Base-by-base conservation (phyloP, 1,284 basidiomycete species). In the Ceratobasidium sp. region DNA sequence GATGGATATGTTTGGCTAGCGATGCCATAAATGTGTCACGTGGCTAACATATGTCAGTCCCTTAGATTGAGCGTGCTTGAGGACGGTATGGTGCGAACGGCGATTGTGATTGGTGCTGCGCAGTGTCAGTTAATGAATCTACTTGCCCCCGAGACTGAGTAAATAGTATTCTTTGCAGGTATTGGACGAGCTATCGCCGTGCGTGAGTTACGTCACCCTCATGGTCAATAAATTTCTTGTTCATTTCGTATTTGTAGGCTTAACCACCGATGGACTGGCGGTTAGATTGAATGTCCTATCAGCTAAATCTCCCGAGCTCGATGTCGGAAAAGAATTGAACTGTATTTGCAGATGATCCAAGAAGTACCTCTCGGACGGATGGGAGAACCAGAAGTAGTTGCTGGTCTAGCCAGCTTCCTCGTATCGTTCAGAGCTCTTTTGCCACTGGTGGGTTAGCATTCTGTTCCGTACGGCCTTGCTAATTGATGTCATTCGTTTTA, bases 101-200 rank as follows among this genome's bases (percentile, higher is more conserved):
- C 83, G 14, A 81, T 84, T 77, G 78, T 84, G 47, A 84, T 83
- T 1, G 83, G 83, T 32, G 81, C 80, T 5, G 81, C 80, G 6
- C 82, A 82, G 76, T 84, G 84, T 46, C 46, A 16, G 43, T 23
- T n/a, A 5, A 18, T 18, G 38, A 52, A n/a, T 38, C 18, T 35
- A 28, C 30, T 21, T 28, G n/a, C 3, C n/a, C n/a, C n/a, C n/a
- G n/a, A n/a, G n/a, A n/a, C n/a, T n/a, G n/a, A n/a, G n/a, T n/a
- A n/a, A 21, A 35, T 8, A 44, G 44, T 28, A 16, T 47, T 63
- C 14, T 38, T 35, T 28, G n/a, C 43, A 64, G 62, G 62, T n/a
- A 84, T 85, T 66, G 84, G 84, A 11, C 80, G 79, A 47, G 81
- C 83, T 63, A 83, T 85, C 74, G 81, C 83, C 21, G 73, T 80